Base-by-base conservation (phyloP, 2,329 filamentous ascomycete species). In the Aspergillus hiratsukae region DNA sequence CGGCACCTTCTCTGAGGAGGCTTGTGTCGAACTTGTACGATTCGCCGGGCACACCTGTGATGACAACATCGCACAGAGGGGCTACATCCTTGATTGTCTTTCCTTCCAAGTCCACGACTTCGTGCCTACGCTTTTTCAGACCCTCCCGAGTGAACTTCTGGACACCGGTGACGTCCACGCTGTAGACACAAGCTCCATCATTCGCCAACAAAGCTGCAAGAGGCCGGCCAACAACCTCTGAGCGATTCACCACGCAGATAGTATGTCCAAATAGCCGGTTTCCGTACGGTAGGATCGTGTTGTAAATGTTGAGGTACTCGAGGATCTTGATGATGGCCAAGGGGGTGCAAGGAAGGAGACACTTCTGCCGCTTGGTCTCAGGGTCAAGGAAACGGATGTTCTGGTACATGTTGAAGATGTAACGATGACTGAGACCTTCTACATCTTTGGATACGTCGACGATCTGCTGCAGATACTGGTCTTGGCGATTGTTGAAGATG, bases 401-500 rank as follows among this genome's bases (percentile, higher is more conserved):
- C 80, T 97, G 90, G 78, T 97, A 99, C 92, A 99, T 97, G 83
- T 99, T 99, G 84, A 93, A 92, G 70, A 97, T 88, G 78, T 97
- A 92, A 71, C 87, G 87, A 76, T 97, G 93, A 66, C 88, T 91
- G 57, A 99, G 85, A 37, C 94, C 94, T 76, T 99, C 94, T 63
- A 99, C 93, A 69, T 99, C 94, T 76, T 99, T 97, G 74, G 83
- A 78, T 46, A 96, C 83, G 55, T 90, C 87, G 55, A 97, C 91
- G 3, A 95, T 90, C 78, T 97, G 92, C 77, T 97, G 93, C 63
- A 99, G 86, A 75, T 97, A 97, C 74, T 90, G 89, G 76, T 99
- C 94, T 75, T 96, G 91, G 28, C 85, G 83, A 52, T 87, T 88
- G 78, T 91, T 89, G 75, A 97, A 97, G 76, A 99, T 95, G 55